Evolutionary conservation across 2,329 filamentous ascomycete genomes (phyloP).

Genomic region (Ilyonectria sp.): DNA sequence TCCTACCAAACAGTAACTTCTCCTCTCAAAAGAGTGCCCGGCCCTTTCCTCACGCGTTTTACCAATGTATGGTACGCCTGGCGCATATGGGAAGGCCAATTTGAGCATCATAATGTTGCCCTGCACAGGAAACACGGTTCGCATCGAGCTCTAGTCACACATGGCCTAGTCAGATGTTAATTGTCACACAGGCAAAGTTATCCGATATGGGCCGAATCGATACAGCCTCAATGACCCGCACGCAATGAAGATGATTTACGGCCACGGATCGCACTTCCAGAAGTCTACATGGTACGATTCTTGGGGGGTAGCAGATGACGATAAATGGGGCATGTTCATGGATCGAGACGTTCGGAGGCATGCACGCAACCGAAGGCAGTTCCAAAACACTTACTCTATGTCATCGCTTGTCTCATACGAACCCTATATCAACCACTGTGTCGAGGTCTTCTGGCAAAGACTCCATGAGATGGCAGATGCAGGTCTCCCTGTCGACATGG

Average conservation of each 20-base stretch:
- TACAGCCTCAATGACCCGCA: conserved; percentile 29
- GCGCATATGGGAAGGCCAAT: background rate
- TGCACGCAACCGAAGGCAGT: conserved; percentile 24
- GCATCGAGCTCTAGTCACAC: background rate
- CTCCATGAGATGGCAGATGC: conserved; percentile 17
- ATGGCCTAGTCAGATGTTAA: background rate
- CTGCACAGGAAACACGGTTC: background rate
- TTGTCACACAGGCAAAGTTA: background rate
- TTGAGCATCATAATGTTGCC: background rate
- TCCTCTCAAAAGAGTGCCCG: background rate
- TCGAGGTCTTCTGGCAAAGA: conserved; percentile 19
- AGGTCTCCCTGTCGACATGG: conserved; percentile 2
- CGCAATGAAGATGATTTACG: conserved; percentile 34
- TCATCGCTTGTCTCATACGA: conserved; percentile 35
- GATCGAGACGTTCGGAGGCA: conserved; percentile 22
- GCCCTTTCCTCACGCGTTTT: background rate
- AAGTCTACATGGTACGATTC: conserved; percentile 34
- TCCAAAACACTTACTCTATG: conserved; percentile 37
- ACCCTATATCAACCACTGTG: conserved; percentile 31
- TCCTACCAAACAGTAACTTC: background rate
- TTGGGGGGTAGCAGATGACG: background rate
- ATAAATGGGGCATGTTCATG: conserved; percentile 21
- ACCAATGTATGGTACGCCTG: background rate
- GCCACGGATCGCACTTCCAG: conserved; percentile 24
- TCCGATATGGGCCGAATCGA: conserved; percentile 27